Base-by-base conservation (phyloP, 257 asterid species). In the Nicotiana undulata region DNA sequence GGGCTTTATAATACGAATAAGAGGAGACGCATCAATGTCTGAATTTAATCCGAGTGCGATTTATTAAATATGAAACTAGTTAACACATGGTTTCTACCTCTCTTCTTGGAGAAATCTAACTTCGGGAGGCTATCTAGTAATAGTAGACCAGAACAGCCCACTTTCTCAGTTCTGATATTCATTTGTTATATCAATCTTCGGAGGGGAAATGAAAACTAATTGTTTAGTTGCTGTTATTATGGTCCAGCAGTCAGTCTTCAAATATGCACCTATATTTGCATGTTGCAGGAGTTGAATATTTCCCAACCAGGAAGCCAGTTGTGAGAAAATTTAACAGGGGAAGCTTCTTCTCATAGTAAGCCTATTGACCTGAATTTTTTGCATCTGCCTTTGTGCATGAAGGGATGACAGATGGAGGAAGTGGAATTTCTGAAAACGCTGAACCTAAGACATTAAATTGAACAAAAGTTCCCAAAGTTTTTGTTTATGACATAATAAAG, bases 281-380 rank as follows among this genome's bases (percentile, higher is more conserved):
- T 92, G 92, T 90, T 92, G 97, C 97, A 92, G 97, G 97, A 76
- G 84, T 80, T 90, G 88, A 87, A 76, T 83, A 78, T 85, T 80
- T 84, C 81, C 89, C 91, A 84, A 83, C 86, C 89, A 81, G 90
- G 94, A 83, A 81, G 89, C 91, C 79, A 87, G 85, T 89, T 94
- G 90, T 86, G 94, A 85, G 12, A 81, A 84, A 81, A 85, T 51
- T 85, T 90, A 90, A 84, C 94, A 85, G 88, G 90, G 89, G 89
- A 87, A 79, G 95, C 93, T 89, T 67, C 89, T 90, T 91, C 81
- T 80, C 80, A 85, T 91, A 86, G 97, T 93, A 91, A 94, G 97
- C 93, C 40, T 84, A 86, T 86, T 88, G 82, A 81, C 85, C 89
- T 82, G 89, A 84, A 91, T 88, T 89, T 83, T 88, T 87, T 34